These are phyloP conservation scores for Castanospermum australe DNA, from an alignment of 306 rosid genomes.

Conservation along the genomic window DNA sequence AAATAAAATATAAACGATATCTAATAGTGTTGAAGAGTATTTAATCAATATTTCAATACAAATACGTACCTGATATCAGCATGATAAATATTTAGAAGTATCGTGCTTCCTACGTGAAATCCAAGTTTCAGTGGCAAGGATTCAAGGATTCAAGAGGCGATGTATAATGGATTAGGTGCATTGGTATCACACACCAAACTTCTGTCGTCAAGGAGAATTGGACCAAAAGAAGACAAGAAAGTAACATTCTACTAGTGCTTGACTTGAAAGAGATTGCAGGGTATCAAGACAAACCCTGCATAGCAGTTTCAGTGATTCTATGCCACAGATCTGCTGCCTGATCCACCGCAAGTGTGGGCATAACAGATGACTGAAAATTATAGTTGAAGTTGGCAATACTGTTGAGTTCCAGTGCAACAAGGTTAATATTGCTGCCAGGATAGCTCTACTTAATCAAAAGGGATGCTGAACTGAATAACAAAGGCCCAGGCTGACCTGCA, in stretches of 20 bases:
- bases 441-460: slow-evolving; percentile 54
- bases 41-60: no score
- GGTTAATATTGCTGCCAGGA: slow-evolving; percentile 62
- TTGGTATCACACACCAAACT: no score
- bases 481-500: slow-evolving; percentile 65
- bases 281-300: slow-evolving; percentile 73
- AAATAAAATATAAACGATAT: no score
- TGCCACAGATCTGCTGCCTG: slow-evolving; percentile 55
- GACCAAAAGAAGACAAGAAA: slow-evolving; percentile 50
- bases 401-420: slow-evolving; percentile 48
- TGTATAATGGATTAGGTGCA: slow-evolving; percentile 73
- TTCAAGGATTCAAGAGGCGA: slow-evolving; percentile 57
- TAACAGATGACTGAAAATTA: slow-evolving; percentile 55
- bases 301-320: slow-evolving; percentile 51
- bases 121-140: no score
- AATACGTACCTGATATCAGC: no score
- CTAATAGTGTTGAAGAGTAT: no score
- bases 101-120: no score
- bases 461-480: slow-evolving; percentile 49
- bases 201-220: slow-evolving; percentile 64
- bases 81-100: no score
- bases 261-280: slow-evolving; percentile 43
- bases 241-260: slow-evolving; percentile 41
- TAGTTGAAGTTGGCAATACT: slow-evolving; percentile 57
- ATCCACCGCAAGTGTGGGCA: slow-evolving; percentile 67